These are phyloP conservation scores for Pseudogymnoascus verrucosus DNA, from an alignment of 2,329 filamentous ascomycete genomes.

Conservation along the genomic window DNA sequence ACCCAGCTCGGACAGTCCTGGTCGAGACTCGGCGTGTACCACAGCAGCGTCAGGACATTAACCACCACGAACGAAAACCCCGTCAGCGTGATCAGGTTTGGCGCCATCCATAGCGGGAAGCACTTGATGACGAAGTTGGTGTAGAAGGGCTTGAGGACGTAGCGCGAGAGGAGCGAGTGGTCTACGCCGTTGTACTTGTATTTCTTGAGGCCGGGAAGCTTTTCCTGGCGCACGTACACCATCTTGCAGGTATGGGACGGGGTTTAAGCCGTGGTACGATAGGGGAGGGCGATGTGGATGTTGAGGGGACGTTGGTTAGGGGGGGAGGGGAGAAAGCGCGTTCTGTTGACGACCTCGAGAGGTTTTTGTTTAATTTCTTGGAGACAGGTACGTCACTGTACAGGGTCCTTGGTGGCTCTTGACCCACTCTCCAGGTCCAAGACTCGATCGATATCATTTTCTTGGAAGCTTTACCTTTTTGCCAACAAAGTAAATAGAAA, in stretches of 20 bases:
- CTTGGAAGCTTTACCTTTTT: not conserved
- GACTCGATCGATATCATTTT: not conserved
- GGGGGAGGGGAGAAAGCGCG: not conserved
- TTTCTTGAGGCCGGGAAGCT: slow-evolving; percentile 77
- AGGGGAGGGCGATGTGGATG: not conserved
- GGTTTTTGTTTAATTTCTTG: not conserved
- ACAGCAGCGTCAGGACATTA: slow-evolving; percentile 86
- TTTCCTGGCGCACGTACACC: slow-evolving; percentile 92
- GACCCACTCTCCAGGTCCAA: not conserved
- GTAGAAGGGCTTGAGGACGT: slow-evolving; percentile 97
- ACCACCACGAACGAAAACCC: slow-evolving; percentile 84
- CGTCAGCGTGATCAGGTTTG: slow-evolving; percentile 77
- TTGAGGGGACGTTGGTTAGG: not conserved
- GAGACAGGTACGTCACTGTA: slow-evolving; percentile 3
- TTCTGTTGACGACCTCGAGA: not conserved
- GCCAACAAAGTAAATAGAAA: not conserved
- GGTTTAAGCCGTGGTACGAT: not conserved
- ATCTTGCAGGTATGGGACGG: slow-evolving; percentile 40
- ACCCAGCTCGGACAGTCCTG: slow-evolving; percentile 93
- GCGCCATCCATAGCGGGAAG: slow-evolving; percentile 94
- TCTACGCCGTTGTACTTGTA: slow-evolving; percentile 96
- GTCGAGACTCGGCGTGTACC: slow-evolving; percentile 92
- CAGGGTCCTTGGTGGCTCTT: not conserved
- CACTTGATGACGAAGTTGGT: slow-evolving; percentile 86
- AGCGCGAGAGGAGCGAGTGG: slow-evolving; percentile 80